Evolutionary conservation across 2,329 filamentous ascomycete genomes (phyloP), one percentile per base, ranked within the genome.

Genomic region (Exophiala sp.): DNA sequence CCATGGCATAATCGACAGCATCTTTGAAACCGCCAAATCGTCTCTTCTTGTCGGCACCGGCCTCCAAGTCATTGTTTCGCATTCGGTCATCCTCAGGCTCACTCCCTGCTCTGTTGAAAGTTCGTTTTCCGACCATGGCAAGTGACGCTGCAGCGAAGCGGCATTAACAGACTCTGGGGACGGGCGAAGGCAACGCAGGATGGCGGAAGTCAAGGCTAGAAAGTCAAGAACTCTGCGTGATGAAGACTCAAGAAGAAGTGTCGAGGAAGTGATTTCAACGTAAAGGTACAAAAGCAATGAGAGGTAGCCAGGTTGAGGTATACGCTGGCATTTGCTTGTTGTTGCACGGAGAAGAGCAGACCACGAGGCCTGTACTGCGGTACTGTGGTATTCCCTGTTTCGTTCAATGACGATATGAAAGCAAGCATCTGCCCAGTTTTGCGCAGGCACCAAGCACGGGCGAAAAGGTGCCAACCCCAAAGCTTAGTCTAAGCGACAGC

Each of bases 1-100:
- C 72, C 24, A 80, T 63, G 1, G 73, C 77, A 11, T 71, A 70
- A 21, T 73, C 68, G 18, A 75, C 72, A 0, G 72, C 73, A 67
- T 82, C 78, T 42, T 70, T 72, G 62, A 80, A 81, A 1, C 69
- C 63, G 12, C 44, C 18, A 47, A 59, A 61, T 1, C 56, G 52
- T 55, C 55, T 58, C 3, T 43, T 44, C 33, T 44, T 46, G 33
- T 56, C 53, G 12, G 18, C 10, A 32, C 63, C 63, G 18, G 54
- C 50, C 54, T 67, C 65, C 34, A 66, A 42, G 51, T 67, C 65
- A 5, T 48, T 29, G 21, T 61, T 49, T 18, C 40, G 21, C 35
- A 34, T 44, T 12, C 18, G 10, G 14, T 61, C 51, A 29, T 50
- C 46, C 18, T 16, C 29, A 2, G 24, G 24, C 2, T 43, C 32